These are phyloP conservation scores for Sporothrix luriei DNA, from an alignment of 2,329 filamentous ascomycete genomes.

Conservation along the genomic window DNA sequence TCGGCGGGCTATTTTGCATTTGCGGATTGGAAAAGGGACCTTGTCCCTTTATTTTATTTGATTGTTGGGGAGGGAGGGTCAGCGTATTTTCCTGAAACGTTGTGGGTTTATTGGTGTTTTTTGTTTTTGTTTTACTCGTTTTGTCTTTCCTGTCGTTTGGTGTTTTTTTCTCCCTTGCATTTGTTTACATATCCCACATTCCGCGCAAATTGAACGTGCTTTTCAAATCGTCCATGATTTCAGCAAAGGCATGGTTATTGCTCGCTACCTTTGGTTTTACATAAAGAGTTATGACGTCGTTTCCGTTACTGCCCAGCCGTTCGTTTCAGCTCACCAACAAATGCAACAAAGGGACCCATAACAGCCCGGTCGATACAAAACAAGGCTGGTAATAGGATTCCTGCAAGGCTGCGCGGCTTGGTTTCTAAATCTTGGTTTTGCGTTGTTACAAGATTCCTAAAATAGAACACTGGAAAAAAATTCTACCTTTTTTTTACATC, in stretches of 20 bases:
- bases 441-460: not conserved
- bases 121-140: not conserved
- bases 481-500: no score
- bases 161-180: constrained; percentile 8
- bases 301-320: not conserved
- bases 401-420: not conserved
- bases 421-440: not conserved
- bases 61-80: not conserved
- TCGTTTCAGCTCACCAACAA: not conserved
- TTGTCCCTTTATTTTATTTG: not conserved
- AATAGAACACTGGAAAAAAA: not conserved
- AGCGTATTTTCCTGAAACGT: not conserved
- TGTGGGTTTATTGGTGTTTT: not conserved
- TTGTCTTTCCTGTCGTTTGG: not conserved
- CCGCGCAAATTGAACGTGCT: not conserved
- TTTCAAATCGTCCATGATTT: not conserved
- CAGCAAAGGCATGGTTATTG: not conserved
- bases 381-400: not conserved
- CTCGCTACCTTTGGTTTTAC: not conserved
- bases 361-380: not conserved
- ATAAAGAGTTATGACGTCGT: not conserved
- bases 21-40: not conserved
- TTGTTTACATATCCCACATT: constrained; percentile 5
- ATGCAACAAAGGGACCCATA: not conserved
- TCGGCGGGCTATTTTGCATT: not conserved